These are phyloP conservation scores for Arthrinium puccinioides DNA, from an alignment of 2,329 filamentous ascomycete species.

Conservation along the genomic window DNA sequence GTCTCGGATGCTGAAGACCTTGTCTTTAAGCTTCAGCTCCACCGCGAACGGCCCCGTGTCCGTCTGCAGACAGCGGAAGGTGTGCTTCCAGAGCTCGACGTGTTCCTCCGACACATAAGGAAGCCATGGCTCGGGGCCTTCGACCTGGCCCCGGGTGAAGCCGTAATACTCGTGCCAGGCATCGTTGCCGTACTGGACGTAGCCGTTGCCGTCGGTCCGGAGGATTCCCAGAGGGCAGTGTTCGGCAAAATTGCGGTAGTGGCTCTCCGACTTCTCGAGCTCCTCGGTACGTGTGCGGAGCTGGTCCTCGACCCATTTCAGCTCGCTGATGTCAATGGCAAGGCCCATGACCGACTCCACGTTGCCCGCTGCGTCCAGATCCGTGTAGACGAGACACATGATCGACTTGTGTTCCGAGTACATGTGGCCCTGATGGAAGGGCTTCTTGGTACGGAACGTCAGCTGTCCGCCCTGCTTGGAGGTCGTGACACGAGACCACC, in stretches of 20 bases:
- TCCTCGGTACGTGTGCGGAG: slow-evolving; percentile 14
- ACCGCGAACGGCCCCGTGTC: slow-evolving; percentile 10
- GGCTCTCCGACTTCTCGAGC: slow-evolving; percentile 15
- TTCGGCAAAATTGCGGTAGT: slow-evolving; percentile 18
- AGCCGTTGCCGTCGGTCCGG: slow-evolving; percentile 15
- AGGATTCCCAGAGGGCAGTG: slow-evolving; percentile 19
- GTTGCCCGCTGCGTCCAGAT: slow-evolving; percentile 13
- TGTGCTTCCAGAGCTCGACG: slow-evolving; percentile 10
- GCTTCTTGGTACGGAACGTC: slow-evolving; percentile 16
- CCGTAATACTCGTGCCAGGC: slow-evolving; percentile 16
- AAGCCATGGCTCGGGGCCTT: slow-evolving; percentile 14
- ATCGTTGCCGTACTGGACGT: slow-evolving; percentile 16
- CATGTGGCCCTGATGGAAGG: slow-evolving; percentile 16
- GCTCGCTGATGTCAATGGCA: slow-evolving; percentile 19
- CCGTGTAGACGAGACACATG: slow-evolving; percentile 18
- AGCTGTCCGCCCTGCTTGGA: slow-evolving; percentile 17
- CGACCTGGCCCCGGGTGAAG: slow-evolving; percentile 7
- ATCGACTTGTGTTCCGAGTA: slow-evolving; percentile 14
- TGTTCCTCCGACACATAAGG: slow-evolving; percentile 13
- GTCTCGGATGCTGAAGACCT: slow-evolving; percentile 14
- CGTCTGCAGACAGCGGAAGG: slow-evolving; percentile 9
- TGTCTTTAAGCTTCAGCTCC: slow-evolving; percentile 15
- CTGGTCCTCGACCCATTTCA: slow-evolving; percentile 19
- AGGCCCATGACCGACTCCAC: slow-evolving; percentile 18
- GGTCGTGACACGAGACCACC: slow-evolving; percentile 11